Evolutionary conservation across 176 grass and related monocot species (phyloP), one percentile per base, ranked within the genome.

Genomic region (Typha latifolia): DNA sequence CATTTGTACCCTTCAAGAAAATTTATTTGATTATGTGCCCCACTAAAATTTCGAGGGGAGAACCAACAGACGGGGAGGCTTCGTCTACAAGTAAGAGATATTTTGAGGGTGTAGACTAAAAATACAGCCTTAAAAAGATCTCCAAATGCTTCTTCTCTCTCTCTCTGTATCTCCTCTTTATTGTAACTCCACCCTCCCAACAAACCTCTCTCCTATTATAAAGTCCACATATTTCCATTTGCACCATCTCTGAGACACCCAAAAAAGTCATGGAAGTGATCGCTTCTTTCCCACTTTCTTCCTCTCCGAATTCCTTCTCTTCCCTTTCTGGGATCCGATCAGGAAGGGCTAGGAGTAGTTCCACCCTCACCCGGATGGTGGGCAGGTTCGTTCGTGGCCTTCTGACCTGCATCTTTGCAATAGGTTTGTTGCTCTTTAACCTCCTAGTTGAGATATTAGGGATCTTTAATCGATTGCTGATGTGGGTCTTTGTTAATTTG

Each of bases 371-470:
- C 16, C 85, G 90, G 12, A 62, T 89, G 20, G 76, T 86, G n/a
- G 73, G 79, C 31, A 69, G 79, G 5, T 61, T 95, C 67, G 71
- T 88, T 31, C 83, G 84, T 68, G 90, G 80, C 15, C 61, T 90
- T 61, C 83, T 95, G 77, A 95, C 90, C 32, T 95, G 82, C 81
- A 95, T 95, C 78, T 95, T 95, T 63, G 86, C 86, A 73, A 86
- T 85, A 78, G 90, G 90, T 95, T 12, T 66, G 66, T 13, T 43
- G 37, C 9, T 43, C 37, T 43, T 43, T 9, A 5, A 29, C 27
- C 27, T 29, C 27, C 27, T 29, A 29, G 27, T 29, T 29, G 27
- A 29, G 27, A 29, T 29, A 29, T 29, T 29, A 29, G 27, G 2
- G 2, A 43, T 43, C 37, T 43, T 43, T 43, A 6, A 9, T 10